Conservation (phyloP, 495 filamentous ascomycete genomes). For the Podospora fimiseda region DNA sequence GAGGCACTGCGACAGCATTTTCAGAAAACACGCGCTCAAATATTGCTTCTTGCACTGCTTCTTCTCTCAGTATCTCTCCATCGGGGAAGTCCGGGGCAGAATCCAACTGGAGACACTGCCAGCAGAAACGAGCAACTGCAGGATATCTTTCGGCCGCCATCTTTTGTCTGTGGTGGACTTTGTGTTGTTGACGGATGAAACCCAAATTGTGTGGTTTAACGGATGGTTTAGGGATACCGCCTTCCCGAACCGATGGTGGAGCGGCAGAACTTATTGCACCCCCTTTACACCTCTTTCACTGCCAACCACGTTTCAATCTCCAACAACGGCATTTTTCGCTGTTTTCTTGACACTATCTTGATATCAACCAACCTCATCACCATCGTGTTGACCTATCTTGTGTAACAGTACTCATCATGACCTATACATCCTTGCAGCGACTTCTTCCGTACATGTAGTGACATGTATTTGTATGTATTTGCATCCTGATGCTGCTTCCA, state of each 20-base stretch:
- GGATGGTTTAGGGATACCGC: not conserved
- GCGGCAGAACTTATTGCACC: not conserved
- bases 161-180: not conserved
- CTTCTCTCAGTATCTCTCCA: slow-evolving; percentile 24
- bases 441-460: too few relatives aligned
- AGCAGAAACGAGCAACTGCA: slow-evolving; percentile 32
- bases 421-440: too few relatives aligned
- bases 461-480: too few relatives aligned
- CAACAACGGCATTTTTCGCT: too few relatives aligned
- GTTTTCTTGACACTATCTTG: too few relatives aligned
- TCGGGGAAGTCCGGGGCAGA: slow-evolving; percentile 28
- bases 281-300: too few relatives aligned
- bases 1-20: slow-evolving; percentile 40
- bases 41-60: slow-evolving; percentile 53
- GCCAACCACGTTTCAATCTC: too few relatives aligned
- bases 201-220: not conserved
- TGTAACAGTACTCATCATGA: too few relatives aligned
- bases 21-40: slow-evolving; percentile 59
- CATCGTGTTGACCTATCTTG: too few relatives aligned
- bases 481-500: too few relatives aligned
- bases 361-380: too few relatives aligned
- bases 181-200: not conserved
- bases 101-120: slow-evolving; percentile 39
- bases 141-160: not conserved
- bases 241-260: not conserved